Conservation (phyloP, 257 asterid species). For the Linderniella brevidens region DNA sequence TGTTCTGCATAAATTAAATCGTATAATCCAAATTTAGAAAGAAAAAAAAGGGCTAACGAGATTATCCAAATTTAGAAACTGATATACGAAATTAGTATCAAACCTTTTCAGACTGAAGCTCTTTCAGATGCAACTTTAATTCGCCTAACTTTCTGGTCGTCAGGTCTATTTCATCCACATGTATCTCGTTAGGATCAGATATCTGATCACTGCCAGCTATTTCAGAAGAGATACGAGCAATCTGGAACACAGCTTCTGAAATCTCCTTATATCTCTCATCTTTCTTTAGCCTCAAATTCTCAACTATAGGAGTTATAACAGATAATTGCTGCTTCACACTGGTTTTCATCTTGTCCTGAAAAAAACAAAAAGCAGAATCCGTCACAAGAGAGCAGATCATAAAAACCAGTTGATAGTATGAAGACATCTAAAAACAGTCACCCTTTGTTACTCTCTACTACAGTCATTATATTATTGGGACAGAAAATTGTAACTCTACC, state of each 20-base stretch:
- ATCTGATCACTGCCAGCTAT: conserved; percentile 43
- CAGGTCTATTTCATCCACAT: conserved; percentile 47
- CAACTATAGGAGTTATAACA: conserved; percentile 32
- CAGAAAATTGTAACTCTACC: background rate
- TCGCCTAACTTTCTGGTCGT: conserved; percentile 44
- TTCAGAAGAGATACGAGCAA: conserved; percentile 46
- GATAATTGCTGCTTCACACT: conserved; percentile 45
- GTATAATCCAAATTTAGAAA: conserved; percentile 7
- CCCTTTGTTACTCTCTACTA: too few relatives aligned
- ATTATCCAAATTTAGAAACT: background rate
- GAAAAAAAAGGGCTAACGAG: background rate
- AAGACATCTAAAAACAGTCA: background rate
- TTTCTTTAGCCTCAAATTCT: conserved; percentile 35
- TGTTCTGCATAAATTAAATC: conserved; percentile 26
- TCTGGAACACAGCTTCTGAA: conserved; percentile 33
- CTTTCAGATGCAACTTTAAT: conserved; percentile 43
- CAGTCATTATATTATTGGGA: too few relatives aligned
- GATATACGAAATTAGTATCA: conserved; percentile 6
- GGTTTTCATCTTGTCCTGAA: conserved; percentile 30
- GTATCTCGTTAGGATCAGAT: conserved; percentile 18
- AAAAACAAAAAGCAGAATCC: conserved; percentile 4
- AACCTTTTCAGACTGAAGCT: conserved; percentile 65
- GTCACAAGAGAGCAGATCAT: background rate
- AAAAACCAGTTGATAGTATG: background rate
- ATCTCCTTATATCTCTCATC: conserved; percentile 47